Evolutionary conservation across 495 filamentous ascomycete genomes (phyloP).

Genomic region (Penicillium cosmopolitanum): DNA sequence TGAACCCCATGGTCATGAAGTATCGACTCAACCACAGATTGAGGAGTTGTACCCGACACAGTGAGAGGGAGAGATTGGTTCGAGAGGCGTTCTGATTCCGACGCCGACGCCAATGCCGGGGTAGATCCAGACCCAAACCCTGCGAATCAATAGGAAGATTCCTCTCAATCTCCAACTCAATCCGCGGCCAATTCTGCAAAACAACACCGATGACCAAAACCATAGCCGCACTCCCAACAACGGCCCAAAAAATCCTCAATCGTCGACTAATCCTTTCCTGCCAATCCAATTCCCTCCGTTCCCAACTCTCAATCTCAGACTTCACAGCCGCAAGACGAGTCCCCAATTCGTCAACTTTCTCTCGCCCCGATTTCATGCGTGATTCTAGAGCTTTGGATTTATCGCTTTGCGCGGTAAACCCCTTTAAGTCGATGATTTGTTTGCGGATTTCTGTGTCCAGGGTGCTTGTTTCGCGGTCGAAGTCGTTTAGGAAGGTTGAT

Average conservation of each 20-base stretch:
- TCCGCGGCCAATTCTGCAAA: conserved; percentile 33
- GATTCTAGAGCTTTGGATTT: too few relatives aligned
- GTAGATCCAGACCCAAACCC: background rate
- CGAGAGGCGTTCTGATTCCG: background rate
- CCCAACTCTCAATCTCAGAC: conserved; percentile 69
- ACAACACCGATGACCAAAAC: conserved; percentile 50
- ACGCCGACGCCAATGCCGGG: too few relatives aligned
- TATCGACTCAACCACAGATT: too few relatives aligned
- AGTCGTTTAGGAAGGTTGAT: conserved; percentile 61
- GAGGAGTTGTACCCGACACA: too few relatives aligned
- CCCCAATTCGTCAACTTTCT: conserved; percentile 65
- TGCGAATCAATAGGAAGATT: background rate
- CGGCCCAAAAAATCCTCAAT: conserved; percentile 63
- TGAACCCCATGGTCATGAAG: too few relatives aligned
- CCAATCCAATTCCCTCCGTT: conserved; percentile 71
- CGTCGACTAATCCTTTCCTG: conserved; percentile 67
- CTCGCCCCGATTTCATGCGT: conserved; percentile 2
- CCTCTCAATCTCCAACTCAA: background rate
- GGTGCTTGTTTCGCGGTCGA: conserved; percentile 61
- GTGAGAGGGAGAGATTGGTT: background rate
- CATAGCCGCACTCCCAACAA: conserved; percentile 42
- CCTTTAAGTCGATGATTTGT: conserved; percentile 67
- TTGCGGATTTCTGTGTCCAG: conserved; percentile 63
- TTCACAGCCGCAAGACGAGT: conserved; percentile 67
- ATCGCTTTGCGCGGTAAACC: conserved; percentile 71